phyloP scores from a whole-genome alignment of 2,329 filamentous ascomycete genomes.

The Zasmidium angulare region DNA sequence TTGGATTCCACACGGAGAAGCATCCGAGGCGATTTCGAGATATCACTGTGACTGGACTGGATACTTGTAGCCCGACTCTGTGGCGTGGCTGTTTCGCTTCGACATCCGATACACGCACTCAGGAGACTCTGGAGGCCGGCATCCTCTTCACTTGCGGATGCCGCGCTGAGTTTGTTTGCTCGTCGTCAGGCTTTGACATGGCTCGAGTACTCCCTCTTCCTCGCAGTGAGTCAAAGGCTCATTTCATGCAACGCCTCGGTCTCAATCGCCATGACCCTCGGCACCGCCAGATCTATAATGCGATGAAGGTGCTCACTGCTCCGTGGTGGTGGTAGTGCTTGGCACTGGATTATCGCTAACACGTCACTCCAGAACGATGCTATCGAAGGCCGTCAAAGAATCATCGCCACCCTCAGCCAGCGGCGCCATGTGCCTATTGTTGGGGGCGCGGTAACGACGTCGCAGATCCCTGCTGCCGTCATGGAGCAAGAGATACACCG shows the following conservation, averaged over 20 bases:
- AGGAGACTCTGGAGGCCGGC: no score
- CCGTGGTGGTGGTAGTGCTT: neutral
- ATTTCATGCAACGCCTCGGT: conserved; percentile 40
- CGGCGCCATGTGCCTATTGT: neutral
- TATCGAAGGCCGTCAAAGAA: conserved; percentile 37
- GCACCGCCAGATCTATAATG: conserved; percentile 38
- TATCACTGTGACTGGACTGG: no score
- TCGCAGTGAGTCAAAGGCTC: conserved; percentile 43
- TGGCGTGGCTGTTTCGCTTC: no score
- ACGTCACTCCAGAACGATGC: conserved; percentile 39
- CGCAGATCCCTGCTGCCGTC: conserved; percentile 24
- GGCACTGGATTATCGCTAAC: neutral
- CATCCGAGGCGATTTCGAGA: no score
- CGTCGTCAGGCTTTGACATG: neutral
- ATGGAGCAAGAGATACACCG: conserved; percentile 15
- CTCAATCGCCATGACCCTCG: conserved; percentile 35
- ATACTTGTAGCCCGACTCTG: no score
- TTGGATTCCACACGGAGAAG: no score
- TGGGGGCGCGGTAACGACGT: conserved; percentile 4
- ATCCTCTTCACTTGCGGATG: neutral
- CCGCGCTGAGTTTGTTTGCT: neutral
- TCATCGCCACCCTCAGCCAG: conserved; percentile 34
- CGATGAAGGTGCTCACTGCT: conserved; percentile 41
- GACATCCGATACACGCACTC: no score
- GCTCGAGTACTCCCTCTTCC: conserved; percentile 29